Conservation (phyloP, 129 eudicot genomes). For the Pittosporum tobira region DNA sequence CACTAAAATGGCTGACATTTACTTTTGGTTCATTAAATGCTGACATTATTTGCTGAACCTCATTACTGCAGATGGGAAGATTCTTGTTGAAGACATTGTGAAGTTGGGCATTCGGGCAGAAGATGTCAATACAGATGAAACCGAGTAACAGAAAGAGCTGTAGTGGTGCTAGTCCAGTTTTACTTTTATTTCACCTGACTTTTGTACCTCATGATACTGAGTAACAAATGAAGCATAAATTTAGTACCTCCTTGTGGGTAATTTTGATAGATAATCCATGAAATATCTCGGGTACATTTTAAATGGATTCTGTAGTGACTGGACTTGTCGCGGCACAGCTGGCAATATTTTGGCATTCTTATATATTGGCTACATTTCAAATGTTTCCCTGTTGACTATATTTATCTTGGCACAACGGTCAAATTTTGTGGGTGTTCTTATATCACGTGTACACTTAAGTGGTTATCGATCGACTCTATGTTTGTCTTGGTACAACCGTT, state of each 20-base stretch:
- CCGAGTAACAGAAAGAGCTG: slow-evolving; percentile 1
- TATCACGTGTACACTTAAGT: not conserved
- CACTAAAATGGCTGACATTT: too few species aligned
- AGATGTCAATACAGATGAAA: slow-evolving; percentile 34
- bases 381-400: too few species aligned
- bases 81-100: slow-evolving; percentile 92
- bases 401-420: too few species aligned
- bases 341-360: too few species aligned
- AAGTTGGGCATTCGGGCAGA: slow-evolving; percentile 59
- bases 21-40: not conserved
- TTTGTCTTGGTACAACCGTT: not conserved
- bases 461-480: not conserved
- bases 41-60: slow-evolving; percentile 1
- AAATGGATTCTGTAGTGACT: too few species aligned
- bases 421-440: too few species aligned
- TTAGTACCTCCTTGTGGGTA: not conserved
- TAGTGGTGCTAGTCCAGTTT: slow-evolving; percentile 10
- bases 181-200: not conserved
- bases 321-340: too few species aligned
- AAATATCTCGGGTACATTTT: too few species aligned
- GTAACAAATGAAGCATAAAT: too few species aligned
- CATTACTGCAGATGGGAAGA: slow-evolving; percentile 78
- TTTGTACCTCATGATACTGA: too few species aligned
- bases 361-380: too few species aligned
- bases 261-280: not conserved